Percentiles rank a stretch among this genome's conserved stretches.
Conservation (phyloP, 2,329 filamentous ascomycete species). For the Epichloe sibirici region DNA sequence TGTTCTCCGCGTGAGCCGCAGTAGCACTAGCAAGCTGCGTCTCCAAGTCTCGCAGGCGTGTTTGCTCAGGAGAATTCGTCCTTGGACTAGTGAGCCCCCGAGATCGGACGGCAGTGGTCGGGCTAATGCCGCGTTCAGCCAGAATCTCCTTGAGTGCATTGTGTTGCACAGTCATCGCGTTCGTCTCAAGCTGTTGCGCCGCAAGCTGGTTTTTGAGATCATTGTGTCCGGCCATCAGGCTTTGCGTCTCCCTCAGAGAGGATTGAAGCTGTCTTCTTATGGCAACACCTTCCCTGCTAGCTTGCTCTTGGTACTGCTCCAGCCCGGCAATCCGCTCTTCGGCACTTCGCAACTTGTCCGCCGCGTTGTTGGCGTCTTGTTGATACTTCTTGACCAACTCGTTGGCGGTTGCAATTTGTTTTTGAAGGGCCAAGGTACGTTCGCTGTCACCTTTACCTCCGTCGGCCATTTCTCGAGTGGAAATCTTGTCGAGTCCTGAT, state of each 20-base stretch:
- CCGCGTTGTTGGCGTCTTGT: conserved; percentile 71
- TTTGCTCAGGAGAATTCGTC: conserved; percentile 68
- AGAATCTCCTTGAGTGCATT: conserved; percentile 88
- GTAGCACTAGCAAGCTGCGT: conserved; percentile 68
- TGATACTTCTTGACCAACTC: conserved; percentile 78
- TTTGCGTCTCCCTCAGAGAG: conserved; percentile 70
- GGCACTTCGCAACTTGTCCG: conserved; percentile 79
- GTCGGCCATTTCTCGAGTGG: conserved; percentile 37
- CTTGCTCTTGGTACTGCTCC: conserved; percentile 94
- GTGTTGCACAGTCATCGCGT: conserved; percentile 84
- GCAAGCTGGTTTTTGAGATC: conserved; percentile 75
- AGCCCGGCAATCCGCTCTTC: conserved; percentile 95
- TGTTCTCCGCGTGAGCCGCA: conserved; percentile 77
- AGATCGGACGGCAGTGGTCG: conserved; percentile 57
- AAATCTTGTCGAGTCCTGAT: conserved; percentile 66
- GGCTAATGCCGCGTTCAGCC: conserved; percentile 75
- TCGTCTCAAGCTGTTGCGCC: conserved; percentile 83
- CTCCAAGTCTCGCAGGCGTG: conserved; percentile 73
- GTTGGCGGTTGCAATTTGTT: conserved; percentile 68
- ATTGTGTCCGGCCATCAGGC: conserved; percentile 66
- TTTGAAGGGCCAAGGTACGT: conserved; percentile 61
- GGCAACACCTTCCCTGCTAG: conserved; percentile 80
- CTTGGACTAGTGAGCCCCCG: conserved; percentile 58
- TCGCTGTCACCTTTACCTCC: conserved; percentile 43
- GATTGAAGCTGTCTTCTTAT: conserved; percentile 84